Conservation (phyloP, 805 yeast species). For the Lachancea nothofagi region DNA sequence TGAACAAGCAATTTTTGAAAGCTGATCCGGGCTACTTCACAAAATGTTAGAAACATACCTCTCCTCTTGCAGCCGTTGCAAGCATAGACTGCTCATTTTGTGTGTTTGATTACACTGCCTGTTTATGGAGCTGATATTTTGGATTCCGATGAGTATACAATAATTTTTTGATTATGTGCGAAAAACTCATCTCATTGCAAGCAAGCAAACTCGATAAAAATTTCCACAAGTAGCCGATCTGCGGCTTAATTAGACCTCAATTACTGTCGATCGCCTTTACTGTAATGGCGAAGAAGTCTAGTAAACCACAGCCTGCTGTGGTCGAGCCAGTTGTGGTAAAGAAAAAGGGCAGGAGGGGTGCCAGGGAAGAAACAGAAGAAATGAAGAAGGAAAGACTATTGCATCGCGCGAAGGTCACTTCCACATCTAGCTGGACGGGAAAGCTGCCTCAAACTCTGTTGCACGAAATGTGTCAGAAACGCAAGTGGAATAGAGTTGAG, state of each 20-base stretch:
- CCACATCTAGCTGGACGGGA: conserved; percentile 87
- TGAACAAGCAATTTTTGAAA: not conserved
- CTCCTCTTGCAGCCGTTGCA: conserved; percentile 86
- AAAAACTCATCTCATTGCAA: no score
- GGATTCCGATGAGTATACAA: not conserved
- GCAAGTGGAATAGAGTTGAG: conserved; percentile 82
- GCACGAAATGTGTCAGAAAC: conserved; percentile 81
- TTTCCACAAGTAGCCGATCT: no score
- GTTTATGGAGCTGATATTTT: not conserved
- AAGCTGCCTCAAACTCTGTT: conserved; percentile 82
- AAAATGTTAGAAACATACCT: conserved; percentile 45
- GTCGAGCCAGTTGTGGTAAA: conserved; percentile 13
- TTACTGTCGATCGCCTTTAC: no score
- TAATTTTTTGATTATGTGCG: no score
- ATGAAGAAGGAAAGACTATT: conserved; percentile 27
- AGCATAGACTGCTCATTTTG: conserved; percentile 52
- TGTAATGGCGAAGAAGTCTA: conserved; percentile 23
- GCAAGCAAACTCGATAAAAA: no score
- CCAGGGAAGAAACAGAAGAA: conserved; percentile 14
- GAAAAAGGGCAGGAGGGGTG: conserved; percentile 18
- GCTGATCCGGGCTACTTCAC: not conserved
- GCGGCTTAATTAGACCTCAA: no score
- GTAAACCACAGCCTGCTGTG: conserved; percentile 11
- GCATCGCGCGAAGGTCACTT: conserved; percentile 49
- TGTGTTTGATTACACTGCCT: not conserved